Evolutionary conservation across 257 asterid species (phyloP), one percentile per base, ranked within the genome.

Genomic region (Solanum ossicruentum): DNA sequence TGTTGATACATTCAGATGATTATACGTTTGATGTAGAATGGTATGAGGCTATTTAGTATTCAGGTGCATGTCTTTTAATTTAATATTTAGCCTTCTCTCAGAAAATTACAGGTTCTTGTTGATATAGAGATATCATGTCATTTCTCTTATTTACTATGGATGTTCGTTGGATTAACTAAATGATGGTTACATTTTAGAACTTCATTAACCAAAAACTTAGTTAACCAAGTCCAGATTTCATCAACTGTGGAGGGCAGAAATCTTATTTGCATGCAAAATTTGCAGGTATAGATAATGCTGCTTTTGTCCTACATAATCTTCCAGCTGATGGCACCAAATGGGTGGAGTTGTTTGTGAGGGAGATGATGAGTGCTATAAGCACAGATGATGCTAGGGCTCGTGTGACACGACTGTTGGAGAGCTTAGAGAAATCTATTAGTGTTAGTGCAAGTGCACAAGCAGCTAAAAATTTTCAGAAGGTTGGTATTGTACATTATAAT

Each of bases 281-380:
- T 41, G 52, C 90, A 93, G 97, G 85, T 72, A 65, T 85, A 32
- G 32, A 77, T 39, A 78, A 86, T 18, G 7, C 86, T 83, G 87
- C 90, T 88, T 84, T 84, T n/a, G 70, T 65, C 77, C 91, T 88
- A 69, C 82, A 81, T 47, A 86, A 89, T 82, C 82, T 87, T 84
- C 95, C 96, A n/a, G 87, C 15, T 66, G 91, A 90, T 86, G 99
- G 99, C 84, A 91, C 92, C 1, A 94, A 91, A 72, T 94, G 98
- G 98, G 97, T 94, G 75, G 95, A 95, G 85, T 86, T 93, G 67
- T 65, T 96, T 81, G 95, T 96, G 82, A 88, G 72, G 70, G 97
- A 96, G 91, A 91, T 96, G 98, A 86, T 81, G 85, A 87, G 73
- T 82, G 94, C 99, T 86, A 88, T 91, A 45, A 96, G 91, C 90